Conservation (phyloP, 2,329 filamentous ascomycete species). For the Aspergillus japonicus region DNA sequence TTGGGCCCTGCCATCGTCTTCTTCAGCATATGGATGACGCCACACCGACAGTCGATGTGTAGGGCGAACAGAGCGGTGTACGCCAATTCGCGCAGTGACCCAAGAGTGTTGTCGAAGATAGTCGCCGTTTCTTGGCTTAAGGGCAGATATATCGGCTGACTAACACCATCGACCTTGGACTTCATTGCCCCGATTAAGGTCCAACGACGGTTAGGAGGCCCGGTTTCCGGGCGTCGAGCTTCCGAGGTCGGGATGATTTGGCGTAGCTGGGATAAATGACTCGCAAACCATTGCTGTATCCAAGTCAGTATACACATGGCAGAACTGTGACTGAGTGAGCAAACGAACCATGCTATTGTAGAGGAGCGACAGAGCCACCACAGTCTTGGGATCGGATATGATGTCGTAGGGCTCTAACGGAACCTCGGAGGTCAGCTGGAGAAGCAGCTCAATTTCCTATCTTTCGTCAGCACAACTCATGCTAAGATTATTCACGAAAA, state of each 20-base stretch:
- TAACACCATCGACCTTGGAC: slow-evolving; percentile 54
- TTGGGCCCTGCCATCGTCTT: slow-evolving; percentile 60
- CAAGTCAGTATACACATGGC: slow-evolving; percentile 9
- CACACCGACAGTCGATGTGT: slow-evolving; percentile 84
- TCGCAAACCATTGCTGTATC: slow-evolving; percentile 76
- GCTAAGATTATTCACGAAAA: neutral
- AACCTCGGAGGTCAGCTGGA: slow-evolving; percentile 55
- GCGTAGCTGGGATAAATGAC: slow-evolving; percentile 76
- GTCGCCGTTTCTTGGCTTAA: slow-evolving; percentile 83
- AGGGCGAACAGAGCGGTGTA: slow-evolving; percentile 77
- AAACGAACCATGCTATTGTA: slow-evolving; percentile 79
- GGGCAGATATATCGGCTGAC: slow-evolving; percentile 74
- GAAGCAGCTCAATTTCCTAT: slow-evolving; percentile 55
- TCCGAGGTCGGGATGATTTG: slow-evolving; percentile 74
- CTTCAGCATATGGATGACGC: slow-evolving; percentile 76
- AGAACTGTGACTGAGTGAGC: neutral
- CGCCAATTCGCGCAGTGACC: slow-evolving; percentile 78
- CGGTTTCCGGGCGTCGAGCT: slow-evolving; percentile 43
- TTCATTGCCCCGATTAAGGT: slow-evolving; percentile 69
- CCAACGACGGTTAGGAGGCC: slow-evolving; percentile 70
- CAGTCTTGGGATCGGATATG: slow-evolving; percentile 82
- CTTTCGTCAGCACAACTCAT: slow-evolving; percentile 20
- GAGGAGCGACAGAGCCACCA: slow-evolving; percentile 79
- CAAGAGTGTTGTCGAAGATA: slow-evolving; percentile 82
- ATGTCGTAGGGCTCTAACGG: slow-evolving; percentile 75